A percentile compares a stretch with the other conserved stretches of the same genome.
These are phyloP conservation scores for Rhizopogon sp. DNA, from an alignment of 768 basidiomycete species.

Conservation along the genomic window DNA sequence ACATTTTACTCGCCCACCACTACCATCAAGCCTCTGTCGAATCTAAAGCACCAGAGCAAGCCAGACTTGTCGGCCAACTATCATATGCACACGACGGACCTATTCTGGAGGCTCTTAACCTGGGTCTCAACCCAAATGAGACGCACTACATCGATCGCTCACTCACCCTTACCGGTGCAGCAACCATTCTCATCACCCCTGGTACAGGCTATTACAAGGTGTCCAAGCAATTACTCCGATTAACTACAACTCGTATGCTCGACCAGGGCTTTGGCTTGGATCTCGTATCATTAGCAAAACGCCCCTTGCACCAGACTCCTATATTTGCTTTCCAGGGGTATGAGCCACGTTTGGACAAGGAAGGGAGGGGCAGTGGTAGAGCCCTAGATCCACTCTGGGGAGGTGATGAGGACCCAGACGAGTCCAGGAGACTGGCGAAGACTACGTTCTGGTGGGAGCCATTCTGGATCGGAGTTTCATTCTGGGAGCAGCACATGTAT, in stretches of 20 bases:
- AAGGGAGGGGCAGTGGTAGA: conserved; percentile 40
- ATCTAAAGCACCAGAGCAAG: conserved; percentile 39
- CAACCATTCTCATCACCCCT: conserved; percentile 83
- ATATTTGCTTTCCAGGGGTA: conserved; percentile 83
- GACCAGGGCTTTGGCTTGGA: conserved; percentile 92
- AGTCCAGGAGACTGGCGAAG: conserved; percentile 34
- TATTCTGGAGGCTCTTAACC: conserved; percentile 90
- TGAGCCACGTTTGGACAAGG: conserved; percentile 51
- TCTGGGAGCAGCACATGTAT: conserved; percentile 88
- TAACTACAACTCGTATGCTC: conserved; percentile 90
- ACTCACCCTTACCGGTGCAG: conserved; percentile 79
- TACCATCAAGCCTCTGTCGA: conserved; percentile 67
- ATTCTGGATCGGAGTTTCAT: conserved; percentile 77
- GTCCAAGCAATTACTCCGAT: conserved; percentile 79
- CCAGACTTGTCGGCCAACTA: conserved; percentile 70
- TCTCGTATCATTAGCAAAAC: conserved; percentile 83
- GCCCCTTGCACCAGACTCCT: conserved; percentile 89
- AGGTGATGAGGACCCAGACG: conserved; percentile 45
- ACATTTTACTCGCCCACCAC: conserved; percentile 87
- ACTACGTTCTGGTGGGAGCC: conserved; percentile 87
- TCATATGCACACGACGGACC: conserved; percentile 92
- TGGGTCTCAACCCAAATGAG: conserved; percentile 89
- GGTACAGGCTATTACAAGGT: conserved; percentile 94
- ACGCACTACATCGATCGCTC: conserved; percentile 96
- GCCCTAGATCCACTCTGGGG: conserved; percentile 74